These are phyloP conservation scores for Saitoella complicata DNA, from an alignment of 805 yeast species.

Conservation along the genomic window DNA sequence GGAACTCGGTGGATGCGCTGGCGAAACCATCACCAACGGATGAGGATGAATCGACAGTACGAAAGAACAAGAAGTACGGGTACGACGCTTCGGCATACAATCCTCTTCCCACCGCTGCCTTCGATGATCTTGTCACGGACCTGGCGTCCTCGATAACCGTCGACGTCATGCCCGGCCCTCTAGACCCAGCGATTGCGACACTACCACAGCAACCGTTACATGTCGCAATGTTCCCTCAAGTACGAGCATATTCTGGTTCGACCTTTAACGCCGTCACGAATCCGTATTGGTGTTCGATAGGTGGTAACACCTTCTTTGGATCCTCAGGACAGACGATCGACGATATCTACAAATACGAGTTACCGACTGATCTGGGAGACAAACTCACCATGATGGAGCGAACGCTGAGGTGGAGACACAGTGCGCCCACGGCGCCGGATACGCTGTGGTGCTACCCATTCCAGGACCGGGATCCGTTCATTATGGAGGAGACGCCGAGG, in stretches of 20 bases:
- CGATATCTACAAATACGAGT: constrained; percentile 58
- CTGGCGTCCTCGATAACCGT: constrained; percentile 47
- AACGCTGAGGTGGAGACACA: constrained; percentile 67
- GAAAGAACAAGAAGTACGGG: constrained; percentile 8
- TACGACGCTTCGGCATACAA: constrained; percentile 8
- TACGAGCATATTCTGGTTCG: constrained; percentile 27
- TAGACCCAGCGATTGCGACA: constrained; percentile 72
- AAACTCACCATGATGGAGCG: constrained; percentile 44
- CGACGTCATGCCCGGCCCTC: constrained; percentile 65
- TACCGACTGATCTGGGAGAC: constrained; percentile 26
- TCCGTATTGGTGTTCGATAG: constrained; percentile 55
- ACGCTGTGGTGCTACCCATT: constrained; percentile 84
- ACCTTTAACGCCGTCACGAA: constrained; percentile 40
- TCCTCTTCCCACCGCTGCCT: constrained; percentile 15
- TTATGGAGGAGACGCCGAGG: constrained; percentile 63
- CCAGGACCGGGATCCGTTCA: constrained; percentile 61
- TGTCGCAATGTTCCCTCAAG: constrained; percentile 43
- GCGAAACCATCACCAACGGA: constrained; percentile 2
- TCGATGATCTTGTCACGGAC: constrained; percentile 45
- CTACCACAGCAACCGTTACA: constrained; percentile 90
- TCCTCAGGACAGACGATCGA: constrained; percentile 73
- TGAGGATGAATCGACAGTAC: constrained; percentile 8
- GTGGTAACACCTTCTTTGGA: constrained; percentile 37
- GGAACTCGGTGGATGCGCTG: constrained; percentile 39
- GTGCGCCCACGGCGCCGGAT: constrained; percentile 92